A percentile compares a stretch with the other conserved stretches of the same genome.
phyloP scores from a whole-genome alignment of 108 stramenopile species.

The Epithemia pelagica region DNA sequence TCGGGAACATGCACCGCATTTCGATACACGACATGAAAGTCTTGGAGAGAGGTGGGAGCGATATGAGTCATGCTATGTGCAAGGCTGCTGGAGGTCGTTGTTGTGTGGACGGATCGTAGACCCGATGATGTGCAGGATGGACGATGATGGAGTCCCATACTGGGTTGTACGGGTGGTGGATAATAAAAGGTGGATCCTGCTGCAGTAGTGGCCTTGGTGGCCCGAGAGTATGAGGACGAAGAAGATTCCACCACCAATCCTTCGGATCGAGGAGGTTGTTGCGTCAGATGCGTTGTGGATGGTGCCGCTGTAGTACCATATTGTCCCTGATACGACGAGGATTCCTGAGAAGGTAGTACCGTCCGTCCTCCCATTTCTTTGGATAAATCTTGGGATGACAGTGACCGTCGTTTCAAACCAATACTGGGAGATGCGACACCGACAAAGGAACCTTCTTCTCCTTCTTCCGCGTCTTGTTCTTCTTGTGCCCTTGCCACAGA shows the following conservation, averaged over 20 bases:
- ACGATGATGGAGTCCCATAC: no score
- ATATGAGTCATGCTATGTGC: neutral
- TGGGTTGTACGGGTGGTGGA: no score
- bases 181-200: no score
- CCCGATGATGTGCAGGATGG: no score
- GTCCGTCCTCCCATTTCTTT: neutral
- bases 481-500: no score
- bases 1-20: conserved; percentile 8
- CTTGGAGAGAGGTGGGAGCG: neutral
- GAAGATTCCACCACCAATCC: neutral
- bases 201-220: neutral
- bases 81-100: neutral
- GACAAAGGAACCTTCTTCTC: neutral
- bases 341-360: neutral
- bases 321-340: neutral
- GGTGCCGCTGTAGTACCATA: neutral
- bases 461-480: neutral
- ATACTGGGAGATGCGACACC: neutral
- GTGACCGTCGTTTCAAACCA: neutral
- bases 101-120: no score
- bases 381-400: neutral
- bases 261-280: neutral
- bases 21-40: neutral
- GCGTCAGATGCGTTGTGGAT: neutral
- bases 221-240: no score